These are phyloP conservation scores for Stentor coeruleus DNA, from an alignment of 73 alveolate genomes.

Conservation along the genomic window DNA sequence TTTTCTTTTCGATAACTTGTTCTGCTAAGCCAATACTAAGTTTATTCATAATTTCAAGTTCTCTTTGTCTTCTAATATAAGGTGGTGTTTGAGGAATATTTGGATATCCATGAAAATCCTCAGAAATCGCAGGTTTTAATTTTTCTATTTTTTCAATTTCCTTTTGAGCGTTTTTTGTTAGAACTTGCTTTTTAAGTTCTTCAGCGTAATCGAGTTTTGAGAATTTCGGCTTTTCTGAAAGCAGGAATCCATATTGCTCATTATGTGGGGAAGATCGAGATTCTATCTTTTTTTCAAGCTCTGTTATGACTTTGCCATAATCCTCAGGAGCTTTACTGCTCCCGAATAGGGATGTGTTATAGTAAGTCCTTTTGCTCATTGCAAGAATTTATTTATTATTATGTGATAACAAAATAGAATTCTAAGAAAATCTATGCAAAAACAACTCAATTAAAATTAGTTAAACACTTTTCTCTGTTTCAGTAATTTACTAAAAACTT, in stretches of 20 bases:
- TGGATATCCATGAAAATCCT: constrained; percentile 14
- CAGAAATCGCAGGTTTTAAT: neutral
- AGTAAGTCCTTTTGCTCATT: no score
- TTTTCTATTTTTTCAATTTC: neutral
- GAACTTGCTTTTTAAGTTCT: neutral
- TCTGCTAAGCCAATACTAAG: neutral
- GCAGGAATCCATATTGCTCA: neutral
- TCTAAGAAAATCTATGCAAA: no score
- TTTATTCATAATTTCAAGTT: neutral
- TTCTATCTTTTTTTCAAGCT: neutral
- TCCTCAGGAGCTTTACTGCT: no score
- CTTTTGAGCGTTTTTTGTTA: no score
- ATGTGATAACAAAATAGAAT: no score
- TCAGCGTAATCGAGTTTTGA: neutral
- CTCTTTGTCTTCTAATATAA: neutral
- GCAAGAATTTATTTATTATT: no score
- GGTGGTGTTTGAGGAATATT: constrained; percentile 18
- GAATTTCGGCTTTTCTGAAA: neutral
- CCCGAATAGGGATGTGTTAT: no score
- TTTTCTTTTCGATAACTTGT: neutral
- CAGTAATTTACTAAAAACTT: no score
- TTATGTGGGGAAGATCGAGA: neutral
- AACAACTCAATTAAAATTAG: no score
- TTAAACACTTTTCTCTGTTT: no score
- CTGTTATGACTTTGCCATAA: neutral